A percentile compares a stretch with the other conserved stretches of the same genome.
Conservation (phyloP, 2,329 filamentous ascomycete species). For the Alternaria panax region DNA sequence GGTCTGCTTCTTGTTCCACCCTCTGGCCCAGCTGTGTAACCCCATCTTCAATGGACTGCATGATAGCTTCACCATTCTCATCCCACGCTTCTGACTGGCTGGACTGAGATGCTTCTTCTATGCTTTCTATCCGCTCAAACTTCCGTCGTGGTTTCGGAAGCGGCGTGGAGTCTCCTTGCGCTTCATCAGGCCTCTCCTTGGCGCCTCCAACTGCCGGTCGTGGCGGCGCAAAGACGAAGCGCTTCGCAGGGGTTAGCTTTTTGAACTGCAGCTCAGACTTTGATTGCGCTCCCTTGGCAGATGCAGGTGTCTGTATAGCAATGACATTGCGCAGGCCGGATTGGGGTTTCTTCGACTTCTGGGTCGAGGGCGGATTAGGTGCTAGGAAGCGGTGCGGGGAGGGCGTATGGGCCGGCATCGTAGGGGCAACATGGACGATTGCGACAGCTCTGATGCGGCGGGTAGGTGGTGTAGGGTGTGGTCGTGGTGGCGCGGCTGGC, state of each 20-base stretch:
- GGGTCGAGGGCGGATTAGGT: slow-evolving; percentile 22
- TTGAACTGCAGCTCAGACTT: slow-evolving; percentile 14
- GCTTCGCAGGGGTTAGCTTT: slow-evolving; percentile 40
- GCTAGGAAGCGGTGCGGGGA: slow-evolving; percentile 47
- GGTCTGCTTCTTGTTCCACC: slow-evolving; percentile 7
- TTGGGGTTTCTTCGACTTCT: slow-evolving; percentile 31
- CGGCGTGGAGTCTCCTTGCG: slow-evolving; percentile 15
- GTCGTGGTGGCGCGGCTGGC: slow-evolving; percentile 2
- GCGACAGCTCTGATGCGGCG: background rate
- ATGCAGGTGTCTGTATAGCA: slow-evolving; percentile 20
- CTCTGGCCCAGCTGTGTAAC: slow-evolving; percentile 7
- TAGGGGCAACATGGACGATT: slow-evolving; percentile 8
- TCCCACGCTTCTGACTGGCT: slow-evolving; percentile 21
- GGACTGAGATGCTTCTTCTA: slow-evolving; percentile 39
- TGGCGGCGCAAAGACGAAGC: slow-evolving; percentile 39
- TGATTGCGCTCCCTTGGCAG: background rate
- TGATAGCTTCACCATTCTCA: slow-evolving; percentile 9
- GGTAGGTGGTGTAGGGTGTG: background rate
- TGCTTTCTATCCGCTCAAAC: slow-evolving; percentile 44
- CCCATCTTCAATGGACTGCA: slow-evolving; percentile 26
- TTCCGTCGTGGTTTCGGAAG: slow-evolving; percentile 26
- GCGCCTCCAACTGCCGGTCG: slow-evolving; percentile 12
- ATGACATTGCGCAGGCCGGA: slow-evolving; percentile 35
- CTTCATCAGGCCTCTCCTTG: slow-evolving; percentile 8
- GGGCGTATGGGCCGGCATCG: slow-evolving; percentile 40